Evolutionary conservation across 768 basidiomycete genomes (phyloP).

Genomic region (Lentinus tigrinus): DNA sequence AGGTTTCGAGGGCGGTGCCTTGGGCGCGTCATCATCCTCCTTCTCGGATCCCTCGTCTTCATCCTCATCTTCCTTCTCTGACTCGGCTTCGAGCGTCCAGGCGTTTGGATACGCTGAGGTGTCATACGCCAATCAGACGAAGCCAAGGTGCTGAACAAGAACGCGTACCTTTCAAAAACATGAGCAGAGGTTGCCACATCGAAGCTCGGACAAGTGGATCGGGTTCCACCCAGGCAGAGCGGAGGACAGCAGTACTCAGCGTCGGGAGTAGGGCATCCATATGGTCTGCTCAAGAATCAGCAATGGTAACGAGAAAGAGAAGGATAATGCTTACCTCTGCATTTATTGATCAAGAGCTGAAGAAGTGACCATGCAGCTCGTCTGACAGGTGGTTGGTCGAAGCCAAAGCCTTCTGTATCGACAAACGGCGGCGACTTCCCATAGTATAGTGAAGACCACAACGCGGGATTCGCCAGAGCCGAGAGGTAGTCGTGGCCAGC

Average conservation of each 20-base stretch:
- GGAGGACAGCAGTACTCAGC: constrained; percentile 57
- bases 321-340: constrained; percentile 39
- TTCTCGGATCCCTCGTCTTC: constrained; percentile 34
- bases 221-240: constrained; percentile 70
- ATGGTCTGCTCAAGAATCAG: constrained; percentile 15
- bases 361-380: constrained; percentile 66
- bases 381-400: constrained; percentile 68
- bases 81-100: constrained; percentile 52
- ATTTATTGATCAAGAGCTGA: constrained; percentile 41
- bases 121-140: neutral
- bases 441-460: constrained; percentile 62
- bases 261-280: constrained; percentile 38
- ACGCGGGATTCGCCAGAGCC: constrained; percentile 47
- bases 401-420: constrained; percentile 52
- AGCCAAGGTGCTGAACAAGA: neutral
- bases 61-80: constrained; percentile 32
- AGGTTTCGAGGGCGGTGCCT: neutral
- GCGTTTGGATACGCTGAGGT: constrained; percentile 57
- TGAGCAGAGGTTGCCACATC: constrained; percentile 72
- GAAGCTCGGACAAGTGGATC: constrained; percentile 64
- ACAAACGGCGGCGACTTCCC: constrained; percentile 42
- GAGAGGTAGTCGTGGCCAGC: constrained; percentile 32
- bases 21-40: constrained; percentile 31
- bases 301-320: neutral
- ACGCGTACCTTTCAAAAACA: constrained; percentile 66